These are phyloP conservation scores for Prunus dulcis DNA, from an alignment of 306 rosid genomes.

Conservation along the genomic window DNA sequence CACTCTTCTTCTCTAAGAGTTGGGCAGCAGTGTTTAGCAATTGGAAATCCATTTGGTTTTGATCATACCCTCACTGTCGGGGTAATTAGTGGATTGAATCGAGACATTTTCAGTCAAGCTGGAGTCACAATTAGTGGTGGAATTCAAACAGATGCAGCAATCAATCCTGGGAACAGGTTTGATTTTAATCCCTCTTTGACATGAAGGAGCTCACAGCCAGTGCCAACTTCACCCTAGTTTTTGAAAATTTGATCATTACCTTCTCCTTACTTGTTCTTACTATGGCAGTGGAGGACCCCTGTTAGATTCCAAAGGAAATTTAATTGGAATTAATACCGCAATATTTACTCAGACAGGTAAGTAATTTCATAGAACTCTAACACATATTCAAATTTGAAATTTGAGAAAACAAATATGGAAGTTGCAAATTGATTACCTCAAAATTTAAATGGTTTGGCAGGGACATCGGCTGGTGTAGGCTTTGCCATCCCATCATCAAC, in stretches of 20 bases:
- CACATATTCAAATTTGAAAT: constrained; percentile 6
- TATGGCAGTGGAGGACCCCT: constrained; percentile 88
- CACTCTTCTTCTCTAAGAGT: constrained; percentile 74
- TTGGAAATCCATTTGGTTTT: constrained; percentile 97
- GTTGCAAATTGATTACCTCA: neutral
- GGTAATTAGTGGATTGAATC: constrained; percentile 85
- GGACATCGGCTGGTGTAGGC: constrained; percentile 98
- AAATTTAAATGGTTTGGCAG: constrained; percentile 40
- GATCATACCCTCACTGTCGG: constrained; percentile 98
- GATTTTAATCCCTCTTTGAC: neutral
- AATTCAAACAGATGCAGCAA: constrained; percentile 94
- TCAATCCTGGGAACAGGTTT: constrained; percentile 97
- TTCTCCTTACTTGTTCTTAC: constrained; percentile 26
- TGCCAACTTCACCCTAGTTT: neutral
- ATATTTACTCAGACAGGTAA: constrained; percentile 88
- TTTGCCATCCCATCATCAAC: constrained; percentile 95
- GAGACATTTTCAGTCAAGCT: constrained; percentile 83
- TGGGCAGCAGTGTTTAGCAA: constrained; percentile 96
- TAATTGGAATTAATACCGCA: constrained; percentile 91
- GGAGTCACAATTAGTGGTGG: constrained; percentile 98
- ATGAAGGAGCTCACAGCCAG: neutral
- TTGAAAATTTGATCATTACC: neutral
- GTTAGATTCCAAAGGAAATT: constrained; percentile 81
- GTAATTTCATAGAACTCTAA: constrained; percentile 6
- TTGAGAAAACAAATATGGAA: constrained; percentile 11